Conservation (phyloP, 345 rosid genomes). For the Populus nigra region DNA sequence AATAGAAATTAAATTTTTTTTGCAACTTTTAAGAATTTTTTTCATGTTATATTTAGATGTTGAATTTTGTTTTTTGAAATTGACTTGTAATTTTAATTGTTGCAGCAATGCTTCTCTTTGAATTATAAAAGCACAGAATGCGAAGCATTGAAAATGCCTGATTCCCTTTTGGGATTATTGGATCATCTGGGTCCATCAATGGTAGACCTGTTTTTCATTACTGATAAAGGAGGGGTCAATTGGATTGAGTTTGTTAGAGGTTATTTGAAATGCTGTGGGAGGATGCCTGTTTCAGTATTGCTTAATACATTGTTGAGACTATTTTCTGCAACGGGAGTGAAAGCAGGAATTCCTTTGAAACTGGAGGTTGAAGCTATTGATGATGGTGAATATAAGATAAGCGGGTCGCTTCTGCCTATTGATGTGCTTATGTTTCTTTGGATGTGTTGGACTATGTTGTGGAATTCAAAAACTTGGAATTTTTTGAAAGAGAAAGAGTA, state of each 20-base stretch:
- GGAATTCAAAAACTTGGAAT: conserved; percentile 41
- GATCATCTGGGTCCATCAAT: conserved; percentile 62
- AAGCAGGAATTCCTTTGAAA: conserved; percentile 45
- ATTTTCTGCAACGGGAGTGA: conserved; percentile 30
- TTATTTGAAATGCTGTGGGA: conserved; percentile 73
- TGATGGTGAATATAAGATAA: conserved; percentile 60
- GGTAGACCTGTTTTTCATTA: conserved; percentile 55
- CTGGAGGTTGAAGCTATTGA: conserved; percentile 57
- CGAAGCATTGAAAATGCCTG: conserved; percentile 43
- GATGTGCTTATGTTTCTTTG: conserved; percentile 61
- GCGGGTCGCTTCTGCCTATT: conserved; percentile 44
- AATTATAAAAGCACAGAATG: conserved; percentile 32
- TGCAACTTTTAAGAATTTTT: not conserved
- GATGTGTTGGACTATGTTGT: conserved; percentile 75
- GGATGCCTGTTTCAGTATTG: conserved; percentile 58
- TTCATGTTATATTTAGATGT: not conserved
- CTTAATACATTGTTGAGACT: conserved; percentile 57
- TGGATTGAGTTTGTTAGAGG: conserved; percentile 80
- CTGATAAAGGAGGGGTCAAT: conserved; percentile 50
- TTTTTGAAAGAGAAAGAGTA: conserved; percentile 17
- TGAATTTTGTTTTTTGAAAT: not conserved
- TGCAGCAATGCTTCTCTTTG: conserved; percentile 62
- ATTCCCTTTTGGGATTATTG: conserved; percentile 47
- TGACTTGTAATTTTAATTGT: not conserved
- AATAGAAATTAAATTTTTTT: not conserved